Evolutionary conservation across 2,329 filamentous ascomycete species (phyloP), one percentile per base, ranked within the genome.

Genomic region (Aspergillus sp.): DNA sequence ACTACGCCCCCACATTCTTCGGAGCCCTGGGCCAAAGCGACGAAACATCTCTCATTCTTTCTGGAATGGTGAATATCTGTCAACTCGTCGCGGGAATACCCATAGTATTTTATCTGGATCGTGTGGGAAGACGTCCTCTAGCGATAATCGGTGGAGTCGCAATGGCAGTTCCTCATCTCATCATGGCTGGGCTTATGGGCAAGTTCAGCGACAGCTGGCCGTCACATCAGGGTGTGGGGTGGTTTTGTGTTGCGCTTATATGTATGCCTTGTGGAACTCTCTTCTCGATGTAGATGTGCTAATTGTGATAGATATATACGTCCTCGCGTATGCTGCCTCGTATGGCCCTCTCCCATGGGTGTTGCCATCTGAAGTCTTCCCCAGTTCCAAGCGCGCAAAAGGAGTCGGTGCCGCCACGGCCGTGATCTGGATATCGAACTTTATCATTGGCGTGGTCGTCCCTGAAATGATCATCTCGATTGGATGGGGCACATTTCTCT

Each of bases 381-480:
- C 65, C 0, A 64, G 47, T n/a, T 55, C 64, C 0, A 60, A 49
- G 7, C 54, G 67, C 4, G 58, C 65, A 0, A 69, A 68, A 44
- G 66, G 68, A 2, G 65, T 69, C 1, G 66, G 58, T 0, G 50
- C 60, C 2, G 54, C 61, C 0, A 66, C 63, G 0, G 58, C 59
- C 0, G 60, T 58, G 34, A 61, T 60, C 33, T 71, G 68, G 68
- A 43, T 71, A 13, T 60, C 59, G 40, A 68, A 70, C 44, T 70
- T 70, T 41, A 61, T 62, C 28, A 62, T 70, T 27, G 79, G 83
- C 26, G 73, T 84, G 57, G 73, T 83, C 7, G 82, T 79, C 0
- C 82, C 82, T 0, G 71, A 79, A 2, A 73, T 85, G 49, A 74
- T 85, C 11, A 65, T 75, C 41, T 75, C 75, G 40, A 79, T 66